Evolutionary conservation across 2,329 filamentous ascomycete genomes (phyloP).

Genomic region (Ceratocystis lukuohia): DNA sequence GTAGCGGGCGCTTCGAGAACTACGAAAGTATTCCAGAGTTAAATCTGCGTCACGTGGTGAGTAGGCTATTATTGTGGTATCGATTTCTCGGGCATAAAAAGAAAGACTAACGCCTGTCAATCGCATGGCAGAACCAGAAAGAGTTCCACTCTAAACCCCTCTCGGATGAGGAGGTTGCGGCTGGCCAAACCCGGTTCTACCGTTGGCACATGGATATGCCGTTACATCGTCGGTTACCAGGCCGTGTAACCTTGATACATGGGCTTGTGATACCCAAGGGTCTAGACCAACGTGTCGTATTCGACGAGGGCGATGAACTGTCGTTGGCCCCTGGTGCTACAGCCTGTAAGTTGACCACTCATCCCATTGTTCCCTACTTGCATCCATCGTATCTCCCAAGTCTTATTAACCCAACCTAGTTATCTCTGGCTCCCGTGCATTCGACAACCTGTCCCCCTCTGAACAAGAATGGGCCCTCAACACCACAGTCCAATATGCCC

Average conservation of each 20-base stretch:
- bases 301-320: constrained; percentile 13
- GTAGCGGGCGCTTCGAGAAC: constrained; percentile 15
- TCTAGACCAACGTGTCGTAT: constrained; percentile 10
- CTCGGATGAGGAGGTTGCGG: constrained; percentile 14
- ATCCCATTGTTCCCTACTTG: too few species aligned
- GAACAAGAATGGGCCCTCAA: constrained; percentile 19
- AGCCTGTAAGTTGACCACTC: constrained; percentile 5
- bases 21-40: constrained; percentile 16
- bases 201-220: constrained; percentile 19
- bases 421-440: constrained; percentile 17
- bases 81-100: too few species aligned
- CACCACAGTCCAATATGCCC: constrained; percentile 17
- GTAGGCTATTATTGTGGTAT: not conserved
- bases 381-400: not conserved
- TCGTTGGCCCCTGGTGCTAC: constrained; percentile 14
- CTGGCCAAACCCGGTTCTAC: constrained; percentile 18
- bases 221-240: constrained; percentile 15
- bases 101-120: not conserved
- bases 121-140: constrained; percentile 16
- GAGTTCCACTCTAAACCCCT: constrained; percentile 17
- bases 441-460: constrained; percentile 14
- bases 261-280: constrained; percentile 16
- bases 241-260: constrained; percentile 18
- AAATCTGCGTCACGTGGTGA: constrained; percentile 16
- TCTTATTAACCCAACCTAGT: not conserved